A percentile compares a stretch with the other conserved stretches of the same genome.
Evolutionary conservation across 805 yeast genomes (phyloP).

Genomic region (Starmerella lactis-condensi): DNA sequence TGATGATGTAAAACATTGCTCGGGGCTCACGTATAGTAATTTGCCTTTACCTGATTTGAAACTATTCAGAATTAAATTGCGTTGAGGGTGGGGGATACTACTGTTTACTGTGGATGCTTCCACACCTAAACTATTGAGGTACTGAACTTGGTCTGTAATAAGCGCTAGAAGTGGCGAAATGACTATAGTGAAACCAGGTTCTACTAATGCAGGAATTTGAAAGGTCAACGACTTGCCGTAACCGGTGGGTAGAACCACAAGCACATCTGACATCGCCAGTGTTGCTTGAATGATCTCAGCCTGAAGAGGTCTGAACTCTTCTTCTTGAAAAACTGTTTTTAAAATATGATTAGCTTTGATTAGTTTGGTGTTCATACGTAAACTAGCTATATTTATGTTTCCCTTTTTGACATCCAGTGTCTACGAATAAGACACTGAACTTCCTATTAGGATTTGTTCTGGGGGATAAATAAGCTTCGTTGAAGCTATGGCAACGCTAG

Average conservation of each 20-base stretch:
- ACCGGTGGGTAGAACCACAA: slow-evolving; percentile 95
- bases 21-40: slow-evolving; percentile 81
- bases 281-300: slow-evolving; percentile 16
- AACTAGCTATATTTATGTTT: slow-evolving; percentile 14
- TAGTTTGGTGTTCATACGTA: neutral
- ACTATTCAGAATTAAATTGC: slow-evolving; percentile 39
- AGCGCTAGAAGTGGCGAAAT: slow-evolving; percentile 84
- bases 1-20: slow-evolving; percentile 39
- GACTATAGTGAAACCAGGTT: slow-evolving; percentile 48
- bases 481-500: slow-evolving; percentile 23
- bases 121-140: slow-evolving; percentile 43
- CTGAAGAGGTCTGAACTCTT: slow-evolving; percentile 17
- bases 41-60: slow-evolving; percentile 40
- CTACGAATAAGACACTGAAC: slow-evolving; percentile 20
- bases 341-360: neutral
- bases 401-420: slow-evolving; percentile 22
- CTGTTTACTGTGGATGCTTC: slow-evolving; percentile 77
- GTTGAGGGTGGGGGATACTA: slow-evolving; percentile 41
- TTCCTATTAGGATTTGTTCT: slow-evolving; percentile 23
- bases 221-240: slow-evolving; percentile 94
- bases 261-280: slow-evolving; percentile 51
- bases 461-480: slow-evolving; percentile 19
- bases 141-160: slow-evolving; percentile 91
- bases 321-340: slow-evolving; percentile 9
- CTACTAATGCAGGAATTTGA: slow-evolving; percentile 70